Evolutionary conservation across 441 rosid species (phyloP).

Genomic region (Metrosideros polymorpha): DNA sequence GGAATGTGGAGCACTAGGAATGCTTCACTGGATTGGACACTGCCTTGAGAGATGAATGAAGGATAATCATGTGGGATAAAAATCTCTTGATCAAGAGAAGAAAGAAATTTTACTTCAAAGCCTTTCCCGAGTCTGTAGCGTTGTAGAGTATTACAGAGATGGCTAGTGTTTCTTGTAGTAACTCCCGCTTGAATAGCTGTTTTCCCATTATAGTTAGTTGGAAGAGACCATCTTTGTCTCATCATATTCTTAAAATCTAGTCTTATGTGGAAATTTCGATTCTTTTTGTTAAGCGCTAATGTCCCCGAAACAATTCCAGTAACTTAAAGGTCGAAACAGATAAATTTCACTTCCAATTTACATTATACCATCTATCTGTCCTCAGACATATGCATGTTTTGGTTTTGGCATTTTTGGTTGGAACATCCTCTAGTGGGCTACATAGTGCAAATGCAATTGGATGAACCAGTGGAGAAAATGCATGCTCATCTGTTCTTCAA

Average conservation of each 20-base stretch:
- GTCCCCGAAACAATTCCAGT: background rate
- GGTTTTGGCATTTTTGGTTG: background rate
- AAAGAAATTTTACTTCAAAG: background rate
- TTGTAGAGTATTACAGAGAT: background rate
- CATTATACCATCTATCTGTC: background rate
- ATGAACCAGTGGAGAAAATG: background rate
- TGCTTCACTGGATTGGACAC: background rate
- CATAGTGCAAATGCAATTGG: background rate
- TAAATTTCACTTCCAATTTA: background rate
- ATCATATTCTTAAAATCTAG: background rate
- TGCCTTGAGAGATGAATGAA: background rate
- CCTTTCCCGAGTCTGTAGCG: background rate
- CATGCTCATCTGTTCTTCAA: background rate
- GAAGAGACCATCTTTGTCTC: background rate
- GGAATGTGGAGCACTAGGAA: background rate
- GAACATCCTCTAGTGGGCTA: background rate
- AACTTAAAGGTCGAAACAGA: background rate
- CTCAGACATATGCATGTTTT: background rate
- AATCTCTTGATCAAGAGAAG: background rate
- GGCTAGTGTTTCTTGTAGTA: background rate
- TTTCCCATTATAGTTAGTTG: background rate
- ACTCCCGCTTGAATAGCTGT: background rate
- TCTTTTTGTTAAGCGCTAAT: background rate
- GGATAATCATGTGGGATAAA: background rate
- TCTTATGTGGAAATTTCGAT: background rate